Percentiles rank a stretch among this genome's conserved stretches.
Evolutionary conservation across 495 filamentous ascomycete species (phyloP).

Genomic region (Chaetomium fimeti): DNA sequence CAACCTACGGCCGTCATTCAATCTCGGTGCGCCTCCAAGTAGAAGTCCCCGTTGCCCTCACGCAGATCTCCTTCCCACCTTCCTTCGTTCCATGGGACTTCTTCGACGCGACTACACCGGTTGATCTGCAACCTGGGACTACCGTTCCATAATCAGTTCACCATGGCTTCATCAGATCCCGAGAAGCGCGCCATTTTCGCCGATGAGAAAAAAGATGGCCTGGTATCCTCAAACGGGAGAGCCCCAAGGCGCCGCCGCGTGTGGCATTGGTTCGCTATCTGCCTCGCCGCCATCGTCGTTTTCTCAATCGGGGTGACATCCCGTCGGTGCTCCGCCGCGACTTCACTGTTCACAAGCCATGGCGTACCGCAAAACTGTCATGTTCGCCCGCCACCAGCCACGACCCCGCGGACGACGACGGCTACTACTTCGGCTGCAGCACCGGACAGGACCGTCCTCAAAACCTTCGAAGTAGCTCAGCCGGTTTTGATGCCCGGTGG

Average conservation of each 20-base stretch:
- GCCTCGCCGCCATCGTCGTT: conserved; percentile 3
- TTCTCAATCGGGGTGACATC: conserved; percentile 8
- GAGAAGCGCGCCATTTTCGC: conserved; percentile 20
- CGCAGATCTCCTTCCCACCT: no score
- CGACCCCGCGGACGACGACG: not conserved
- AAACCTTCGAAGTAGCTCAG: conserved; percentile 68
- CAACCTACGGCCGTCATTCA: not conserved
- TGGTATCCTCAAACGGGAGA: not conserved
- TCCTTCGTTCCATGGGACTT: not conserved
- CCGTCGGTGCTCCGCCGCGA: not conserved
- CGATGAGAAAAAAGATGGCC: not conserved
- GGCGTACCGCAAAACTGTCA: not conserved
- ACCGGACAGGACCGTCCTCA: conserved; percentile 41
- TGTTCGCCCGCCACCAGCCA: not conserved
- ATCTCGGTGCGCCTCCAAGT: not conserved
- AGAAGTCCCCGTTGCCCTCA: not conserved
- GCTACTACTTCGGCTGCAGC: conserved; percentile 25
- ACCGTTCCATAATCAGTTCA: not conserved
- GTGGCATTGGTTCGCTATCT: conserved; percentile 2
- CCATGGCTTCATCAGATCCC: conserved; percentile 19
- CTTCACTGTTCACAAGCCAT: not conserved
- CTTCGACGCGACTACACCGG: not conserved
- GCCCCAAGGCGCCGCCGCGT: conserved; percentile 1
- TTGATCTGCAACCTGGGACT: not conserved
- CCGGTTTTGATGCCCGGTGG: conserved; percentile 56